Evolutionary conservation across 257 asterid genomes (phyloP), one percentile per base, ranked within the genome.

Genomic region (Anisodus acutangulus): DNA sequence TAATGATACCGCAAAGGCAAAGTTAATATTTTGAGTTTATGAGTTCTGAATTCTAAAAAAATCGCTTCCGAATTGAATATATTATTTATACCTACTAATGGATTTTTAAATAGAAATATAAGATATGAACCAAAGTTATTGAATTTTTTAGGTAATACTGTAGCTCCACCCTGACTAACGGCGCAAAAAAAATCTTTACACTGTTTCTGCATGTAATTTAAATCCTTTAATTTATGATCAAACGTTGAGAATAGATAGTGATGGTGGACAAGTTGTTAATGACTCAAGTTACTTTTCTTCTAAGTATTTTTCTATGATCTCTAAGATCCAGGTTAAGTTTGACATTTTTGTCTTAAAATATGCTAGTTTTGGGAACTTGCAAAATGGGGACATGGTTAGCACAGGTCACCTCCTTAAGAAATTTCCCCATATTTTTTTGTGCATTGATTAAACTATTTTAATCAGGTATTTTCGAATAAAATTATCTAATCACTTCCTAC

Each of bases 211-310:
- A 9, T 59, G 6, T 82, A 5, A 71, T 37, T 86, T 74, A 19
- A 41, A 70, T 71, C 6, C 83, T 37, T 5, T 58, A 43, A 62
- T 82, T 81, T 84, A 41, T 78, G 63, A 82, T 76, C 85, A 60
- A 59, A 67, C 45, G 7, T 72, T n/a, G 15, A 22, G 6, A 63
- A 26, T 11, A 78, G 84, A 69, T 37, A 71, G 84, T 54, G 39
- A 59, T 66, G 69, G 22, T 22, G 45, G 12, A 72, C 17, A 78
- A 11, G 71, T 11, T 19, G 78, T 15, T 22, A 58, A 16, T 39
- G 37, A 60, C 58, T 26, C 6, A 2, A 41, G 26, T 45, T 84
- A 15, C 85, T 72, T 83, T 55, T 57, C 19, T n/a, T 22, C 26
- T 31, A 72, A 83, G 76, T 43, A 51, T 22, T 72, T 8, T 41